Evolutionary conservation across 2,329 filamentous ascomycete species (phyloP), one percentile per base, ranked within the genome.

Genomic region (Fusarium sp.): DNA sequence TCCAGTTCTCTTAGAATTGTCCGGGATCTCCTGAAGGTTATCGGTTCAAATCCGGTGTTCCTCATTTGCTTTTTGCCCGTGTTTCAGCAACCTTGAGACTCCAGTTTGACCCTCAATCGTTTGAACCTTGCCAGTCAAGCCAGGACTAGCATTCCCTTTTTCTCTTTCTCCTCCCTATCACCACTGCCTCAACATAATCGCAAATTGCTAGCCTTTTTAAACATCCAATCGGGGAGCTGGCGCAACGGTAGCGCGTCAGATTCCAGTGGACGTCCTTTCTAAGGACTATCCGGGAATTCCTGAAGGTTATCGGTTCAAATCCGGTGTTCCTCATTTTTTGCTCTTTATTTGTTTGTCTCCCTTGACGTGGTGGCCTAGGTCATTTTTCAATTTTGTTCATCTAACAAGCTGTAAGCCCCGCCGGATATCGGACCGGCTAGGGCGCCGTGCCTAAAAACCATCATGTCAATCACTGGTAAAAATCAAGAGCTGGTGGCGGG

Each of bases 31-130:
- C 60, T 63, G 60, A 63, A 63, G 60, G 60, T 33, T 62, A 62
- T 62, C 57, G 60, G 60, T 62, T 62, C 60, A 62, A 62, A 62
- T 62, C 60, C 60, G 60, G 54, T 57, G 54, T 57, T 52, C 54
- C 54, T 57, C 54, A 57, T 34, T 56, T 51, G 5, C 22, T 40
- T 51, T 14, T 33, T 51, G 26, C 10, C 3, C 26, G 8, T 28
- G 19, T 19, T 19, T 19, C 3, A 19, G 19, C 19, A 9, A 28
- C 9, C 7, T 10, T 28, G 7, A 8, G 8, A 28, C 26, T 28
- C 26, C 3, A 28, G 9, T 9, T 28, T 3, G 9, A 28, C 26
- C 8, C 3, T 28, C 10, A 19, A 19, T 19, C 19, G 19, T 10
- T 28, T 28, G 8, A 26, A 26, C 26, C 26, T 26, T 28, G 10